Conservation (phyloP, 352 stramenopile genomes). For the Phytophthora pseudosyringae region DNA sequence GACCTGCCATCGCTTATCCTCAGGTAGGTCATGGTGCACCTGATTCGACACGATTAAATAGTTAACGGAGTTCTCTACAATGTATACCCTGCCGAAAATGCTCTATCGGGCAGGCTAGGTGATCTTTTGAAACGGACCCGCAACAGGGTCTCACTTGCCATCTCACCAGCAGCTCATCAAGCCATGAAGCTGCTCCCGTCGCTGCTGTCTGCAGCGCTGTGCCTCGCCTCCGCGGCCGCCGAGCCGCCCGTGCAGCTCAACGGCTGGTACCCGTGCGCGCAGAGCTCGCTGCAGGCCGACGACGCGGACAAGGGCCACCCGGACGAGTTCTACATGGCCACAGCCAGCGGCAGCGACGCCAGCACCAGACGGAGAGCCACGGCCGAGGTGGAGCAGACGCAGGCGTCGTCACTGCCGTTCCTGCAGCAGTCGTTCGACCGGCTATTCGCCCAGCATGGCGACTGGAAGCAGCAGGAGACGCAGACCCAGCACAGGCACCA, state of each 20-base stretch:
- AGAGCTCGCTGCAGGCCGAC: constrained; percentile 37
- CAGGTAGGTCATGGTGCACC: neutral
- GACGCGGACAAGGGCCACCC: constrained; percentile 32
- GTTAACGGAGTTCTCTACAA: neutral
- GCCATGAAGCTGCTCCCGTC: constrained; percentile 14
- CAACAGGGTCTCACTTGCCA: constrained; percentile 13
- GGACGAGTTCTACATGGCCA: constrained; percentile 53
- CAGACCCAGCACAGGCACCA: neutral
- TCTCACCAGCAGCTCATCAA: constrained; percentile 14
- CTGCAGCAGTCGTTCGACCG: constrained; percentile 51
- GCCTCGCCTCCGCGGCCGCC: neutral
- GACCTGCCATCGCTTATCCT: constrained; percentile 12
- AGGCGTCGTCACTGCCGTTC: constrained; percentile 30
- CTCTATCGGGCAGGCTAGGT: neutral
- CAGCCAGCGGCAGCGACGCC: constrained; percentile 2
- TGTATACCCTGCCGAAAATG: constrained; percentile 7
- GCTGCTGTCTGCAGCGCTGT: constrained; percentile 7
- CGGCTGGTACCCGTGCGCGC: constrained; percentile 65
- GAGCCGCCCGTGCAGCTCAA: constrained; percentile 49
- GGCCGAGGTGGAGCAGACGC: constrained; percentile 12
- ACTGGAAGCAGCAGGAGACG: constrained; percentile 30
- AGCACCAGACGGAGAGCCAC: constrained; percentile 15
- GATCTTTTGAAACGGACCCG: constrained; percentile 13
- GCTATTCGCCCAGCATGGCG: constrained; percentile 31
- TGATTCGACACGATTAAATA: neutral